Conservation (phyloP, 352 stramenopile species). For the Ophiocytium majus region DNA sequence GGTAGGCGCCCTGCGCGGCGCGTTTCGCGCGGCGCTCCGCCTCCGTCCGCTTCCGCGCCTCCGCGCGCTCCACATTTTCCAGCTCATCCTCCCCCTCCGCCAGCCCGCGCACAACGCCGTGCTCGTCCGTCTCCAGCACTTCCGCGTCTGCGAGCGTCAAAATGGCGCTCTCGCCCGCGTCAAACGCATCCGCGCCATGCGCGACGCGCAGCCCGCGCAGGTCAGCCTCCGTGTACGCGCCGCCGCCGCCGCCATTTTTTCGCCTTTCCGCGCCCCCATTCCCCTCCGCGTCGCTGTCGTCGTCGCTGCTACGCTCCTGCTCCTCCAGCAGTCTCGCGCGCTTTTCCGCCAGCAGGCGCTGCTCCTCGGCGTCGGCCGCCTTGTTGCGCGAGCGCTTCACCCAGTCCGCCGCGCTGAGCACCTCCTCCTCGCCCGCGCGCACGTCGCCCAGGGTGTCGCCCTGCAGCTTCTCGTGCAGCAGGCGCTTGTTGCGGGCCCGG, state of each 20-base stretch:
- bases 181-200: constrained; percentile 77
- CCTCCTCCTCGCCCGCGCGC: constrained; percentile 27
- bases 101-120: constrained; percentile 69
- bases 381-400: constrained; percentile 43
- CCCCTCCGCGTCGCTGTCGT: constrained; percentile 2
- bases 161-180: constrained; percentile 82
- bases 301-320: constrained; percentile 33
- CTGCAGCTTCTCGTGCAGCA: constrained; percentile 51
- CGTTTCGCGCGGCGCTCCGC: constrained; percentile 67
- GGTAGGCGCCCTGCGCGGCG: constrained; percentile 79
- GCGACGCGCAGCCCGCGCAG: constrained; percentile 64
- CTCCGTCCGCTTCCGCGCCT: constrained; percentile 41
- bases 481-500: constrained; percentile 34
- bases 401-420: constrained; percentile 46
- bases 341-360: constrained; percentile 40
- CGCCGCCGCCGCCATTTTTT: neutral
- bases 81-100: constrained; percentile 69
- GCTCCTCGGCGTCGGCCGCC: constrained; percentile 36
- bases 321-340: constrained; percentile 35
- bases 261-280: too few species aligned
- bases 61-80: constrained; percentile 63
- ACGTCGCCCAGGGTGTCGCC: constrained; percentile 1
- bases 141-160: constrained; percentile 85
- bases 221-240: constrained; percentile 31
- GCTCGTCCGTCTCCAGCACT: constrained; percentile 74